Conservation (phyloP, 768 basidiomycete species). For the Pleurotus cornucopiae region DNA sequence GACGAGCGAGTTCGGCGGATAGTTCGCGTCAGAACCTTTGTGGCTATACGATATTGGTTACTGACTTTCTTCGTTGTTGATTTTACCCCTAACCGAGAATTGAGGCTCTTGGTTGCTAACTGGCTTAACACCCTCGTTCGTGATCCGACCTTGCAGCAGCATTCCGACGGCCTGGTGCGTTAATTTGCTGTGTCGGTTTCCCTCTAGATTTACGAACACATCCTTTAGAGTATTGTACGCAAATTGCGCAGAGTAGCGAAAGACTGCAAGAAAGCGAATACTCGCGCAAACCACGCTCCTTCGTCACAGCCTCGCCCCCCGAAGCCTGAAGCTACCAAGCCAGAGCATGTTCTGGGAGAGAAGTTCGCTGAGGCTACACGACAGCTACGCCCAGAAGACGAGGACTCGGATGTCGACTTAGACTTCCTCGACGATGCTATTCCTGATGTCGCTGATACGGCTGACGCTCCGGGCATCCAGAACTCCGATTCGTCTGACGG, state of each 20-base stretch:
- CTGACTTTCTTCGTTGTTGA: slow-evolving; percentile 88
- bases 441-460: slow-evolving; percentile 18
- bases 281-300: slow-evolving; percentile 24
- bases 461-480: slow-evolving; percentile 36
- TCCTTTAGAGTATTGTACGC: slow-evolving; percentile 66
- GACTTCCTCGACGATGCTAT: slow-evolving; percentile 55
- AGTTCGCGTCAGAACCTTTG: slow-evolving; percentile 85
- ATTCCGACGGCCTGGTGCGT: slow-evolving; percentile 70
- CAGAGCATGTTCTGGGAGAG: slow-evolving; percentile 53
- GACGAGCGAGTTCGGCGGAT: slow-evolving; percentile 74
- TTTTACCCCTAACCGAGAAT: slow-evolving; percentile 75
- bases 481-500: slow-evolving; percentile 41
- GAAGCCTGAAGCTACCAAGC: slow-evolving; percentile 17
- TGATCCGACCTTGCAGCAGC: slow-evolving; percentile 66
- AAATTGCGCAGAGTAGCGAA: slow-evolving; percentile 81
- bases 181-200: not conserved
- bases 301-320: slow-evolving; percentile 24
- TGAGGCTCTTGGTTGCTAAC: slow-evolving; percentile 65
- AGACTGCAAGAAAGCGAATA: slow-evolving; percentile 72
- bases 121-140: slow-evolving; percentile 79
- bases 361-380: slow-evolving; percentile 61
- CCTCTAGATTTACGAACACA: not conserved
- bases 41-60: slow-evolving; percentile 87
- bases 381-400: slow-evolving; percentile 37
- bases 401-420: slow-evolving; percentile 73